These are phyloP conservation scores for Hygrophoropsis aurantiaca DNA, from an alignment of 768 basidiomycete genomes.

Conservation along the genomic window DNA sequence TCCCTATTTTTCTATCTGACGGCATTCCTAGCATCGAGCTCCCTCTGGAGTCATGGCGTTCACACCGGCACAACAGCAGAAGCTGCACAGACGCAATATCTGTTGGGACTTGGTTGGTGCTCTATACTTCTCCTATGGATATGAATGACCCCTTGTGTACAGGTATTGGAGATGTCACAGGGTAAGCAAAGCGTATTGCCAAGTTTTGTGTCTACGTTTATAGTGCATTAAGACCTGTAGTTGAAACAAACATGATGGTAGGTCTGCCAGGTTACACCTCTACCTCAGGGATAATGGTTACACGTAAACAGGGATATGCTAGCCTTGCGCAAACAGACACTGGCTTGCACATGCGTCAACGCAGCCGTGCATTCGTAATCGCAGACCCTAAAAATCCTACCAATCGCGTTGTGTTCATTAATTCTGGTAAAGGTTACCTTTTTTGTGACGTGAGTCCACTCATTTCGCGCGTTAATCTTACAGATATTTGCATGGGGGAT, in stretches of 20 bases:
- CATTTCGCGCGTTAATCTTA: background rate
- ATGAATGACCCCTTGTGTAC: background rate
- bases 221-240: conserved; percentile 53
- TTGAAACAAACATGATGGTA: conserved; percentile 86
- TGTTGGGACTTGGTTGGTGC: conserved; percentile 20
- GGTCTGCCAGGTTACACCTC: conserved; percentile 7
- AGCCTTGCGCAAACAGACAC: conserved; percentile 63
- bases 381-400: conserved; percentile 56
- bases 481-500: conserved; percentile 84
- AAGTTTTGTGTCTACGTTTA: conserved; percentile 1
- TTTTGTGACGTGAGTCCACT: background rate
- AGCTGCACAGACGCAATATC: no score
- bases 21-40: no score
- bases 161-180: conserved; percentile 77
- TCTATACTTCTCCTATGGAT: background rate
- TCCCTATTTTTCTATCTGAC: no score
- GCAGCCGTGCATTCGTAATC: conserved; percentile 74
- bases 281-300: background rate
- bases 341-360: conserved; percentile 78
- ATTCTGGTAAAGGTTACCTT: conserved; percentile 52
- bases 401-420: conserved; percentile 72
- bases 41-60: no score
- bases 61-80: no score
- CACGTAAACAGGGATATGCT: conserved; percentile 65
- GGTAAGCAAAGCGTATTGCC: conserved; percentile 45